Conservation (phyloP, 495 filamentous ascomycete species). For the Penicillium goetzii region DNA sequence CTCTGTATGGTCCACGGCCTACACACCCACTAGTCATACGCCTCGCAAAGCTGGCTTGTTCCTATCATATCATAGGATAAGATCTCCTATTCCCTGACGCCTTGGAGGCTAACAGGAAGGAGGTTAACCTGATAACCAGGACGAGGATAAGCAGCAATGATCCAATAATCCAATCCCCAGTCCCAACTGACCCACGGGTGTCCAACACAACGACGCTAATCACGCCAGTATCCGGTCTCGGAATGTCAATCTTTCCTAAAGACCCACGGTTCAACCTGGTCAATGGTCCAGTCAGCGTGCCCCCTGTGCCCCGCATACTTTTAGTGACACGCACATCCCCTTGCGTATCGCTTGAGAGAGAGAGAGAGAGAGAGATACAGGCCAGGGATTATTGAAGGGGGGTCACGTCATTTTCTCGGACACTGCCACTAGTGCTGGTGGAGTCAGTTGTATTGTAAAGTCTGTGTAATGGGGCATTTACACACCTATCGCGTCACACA, state of each 20-base stretch:
- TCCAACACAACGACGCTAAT: slow-evolving; percentile 23
- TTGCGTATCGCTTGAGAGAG: slow-evolving; percentile 14
- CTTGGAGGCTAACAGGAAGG: background rate
- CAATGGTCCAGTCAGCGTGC: background rate
- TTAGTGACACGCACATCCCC: slow-evolving; percentile 24
- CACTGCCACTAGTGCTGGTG: background rate
- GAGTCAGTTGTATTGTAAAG: background rate
- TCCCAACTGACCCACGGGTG: slow-evolving; percentile 22
- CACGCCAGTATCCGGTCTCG: slow-evolving; percentile 34
- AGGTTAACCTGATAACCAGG: background rate
- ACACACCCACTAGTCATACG: slow-evolving; percentile 1
- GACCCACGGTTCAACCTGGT: slow-evolving; percentile 30
- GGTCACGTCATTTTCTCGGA: slow-evolving; percentile 19
- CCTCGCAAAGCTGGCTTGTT: background rate
- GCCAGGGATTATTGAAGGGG: background rate
- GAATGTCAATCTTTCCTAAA: slow-evolving; percentile 26
- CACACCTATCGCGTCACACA: background rate
- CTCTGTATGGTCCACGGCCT: background rate
- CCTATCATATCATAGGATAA: background rate
- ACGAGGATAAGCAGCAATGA: slow-evolving; percentile 9
- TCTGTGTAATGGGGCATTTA: background rate
- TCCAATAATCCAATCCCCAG: slow-evolving; percentile 20
- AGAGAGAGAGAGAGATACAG: too few species aligned
- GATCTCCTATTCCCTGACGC: background rate
- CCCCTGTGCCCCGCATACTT: slow-evolving; percentile 7